Evolutionary conservation across 2,329 filamentous ascomycete species (phyloP).

Genomic region (Aspergillus neotritici): DNA sequence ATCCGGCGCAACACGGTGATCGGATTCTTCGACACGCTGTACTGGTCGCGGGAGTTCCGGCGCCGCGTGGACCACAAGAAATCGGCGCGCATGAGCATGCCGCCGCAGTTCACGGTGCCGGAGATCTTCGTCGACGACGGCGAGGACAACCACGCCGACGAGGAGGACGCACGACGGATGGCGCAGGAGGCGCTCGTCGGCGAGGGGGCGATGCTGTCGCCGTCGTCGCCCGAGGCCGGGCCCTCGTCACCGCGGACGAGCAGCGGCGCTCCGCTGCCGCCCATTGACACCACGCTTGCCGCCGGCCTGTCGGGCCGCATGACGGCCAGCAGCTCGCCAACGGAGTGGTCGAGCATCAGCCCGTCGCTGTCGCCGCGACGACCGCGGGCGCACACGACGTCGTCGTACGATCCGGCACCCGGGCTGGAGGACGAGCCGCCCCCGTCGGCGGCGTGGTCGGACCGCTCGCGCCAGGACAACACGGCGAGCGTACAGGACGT

Average conservation of each 20-base stretch:
- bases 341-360: constrained; percentile 52
- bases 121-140: constrained; percentile 81
- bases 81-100: constrained; percentile 66
- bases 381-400: constrained; percentile 16
- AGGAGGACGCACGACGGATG: constrained; percentile 12
- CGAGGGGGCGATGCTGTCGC: constrained; percentile 30
- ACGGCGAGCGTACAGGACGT: constrained; percentile 70
- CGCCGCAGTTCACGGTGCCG: constrained; percentile 77
- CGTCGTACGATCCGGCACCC: constrained; percentile 27
- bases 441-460: constrained; percentile 8
- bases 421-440: constrained; percentile 12
- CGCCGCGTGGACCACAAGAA: constrained; percentile 66
- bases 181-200: constrained; percentile 2
- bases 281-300: constrained; percentile 31
- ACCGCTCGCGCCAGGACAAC: constrained; percentile 58
- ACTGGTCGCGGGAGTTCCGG: constrained; percentile 80
- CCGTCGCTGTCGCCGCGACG: constrained; percentile 33
- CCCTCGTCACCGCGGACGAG: constrained; percentile 14
- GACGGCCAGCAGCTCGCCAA: constrained; percentile 32
- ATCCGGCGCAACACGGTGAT: constrained; percentile 84
- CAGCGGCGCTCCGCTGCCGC: constrained; percentile 40
- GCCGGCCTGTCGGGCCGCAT: constrained; percentile 34
- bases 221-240: constrained; percentile 25
- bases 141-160: constrained; percentile 46
- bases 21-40: constrained; percentile 90